Conservation (phyloP, 495 filamentous ascomycete species). For the Xylaria telfairii region DNA sequence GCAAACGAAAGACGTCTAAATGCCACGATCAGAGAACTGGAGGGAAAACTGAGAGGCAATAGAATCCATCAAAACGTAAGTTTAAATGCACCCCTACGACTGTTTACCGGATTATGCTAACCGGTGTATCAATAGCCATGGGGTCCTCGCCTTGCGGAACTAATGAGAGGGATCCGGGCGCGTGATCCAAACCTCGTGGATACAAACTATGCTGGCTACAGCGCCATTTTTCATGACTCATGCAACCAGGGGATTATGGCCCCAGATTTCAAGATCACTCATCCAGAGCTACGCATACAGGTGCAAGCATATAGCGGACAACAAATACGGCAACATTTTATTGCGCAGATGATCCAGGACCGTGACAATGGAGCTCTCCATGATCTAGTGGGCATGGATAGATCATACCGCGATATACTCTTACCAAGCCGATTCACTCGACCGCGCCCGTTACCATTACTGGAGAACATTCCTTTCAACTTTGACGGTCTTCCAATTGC, state of each 20-base stretch:
- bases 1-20: neutral
- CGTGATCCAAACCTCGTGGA: neutral
- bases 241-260: conserved; percentile 24
- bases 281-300: neutral
- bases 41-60: too few relatives aligned
- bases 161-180: neutral
- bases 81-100: neutral
- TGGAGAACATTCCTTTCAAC: conserved; percentile 24
- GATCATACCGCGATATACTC: neutral
- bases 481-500: conserved; percentile 40
- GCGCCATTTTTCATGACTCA: neutral
- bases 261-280: neutral
- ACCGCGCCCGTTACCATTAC: neutral
- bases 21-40: neutral
- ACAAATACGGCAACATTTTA: neutral
- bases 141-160: neutral
- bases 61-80: neutral
- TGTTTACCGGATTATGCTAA: neutral
- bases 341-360: neutral
- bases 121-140: conserved; percentile 5
- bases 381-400: neutral
- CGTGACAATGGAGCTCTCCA: neutral
- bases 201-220: neutral
- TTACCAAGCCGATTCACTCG: conserved; percentile 8
- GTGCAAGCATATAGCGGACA: neutral